Evolutionary conservation across 331 rosid genomes (phyloP).

Genomic region (Rosa hybrid): DNA sequence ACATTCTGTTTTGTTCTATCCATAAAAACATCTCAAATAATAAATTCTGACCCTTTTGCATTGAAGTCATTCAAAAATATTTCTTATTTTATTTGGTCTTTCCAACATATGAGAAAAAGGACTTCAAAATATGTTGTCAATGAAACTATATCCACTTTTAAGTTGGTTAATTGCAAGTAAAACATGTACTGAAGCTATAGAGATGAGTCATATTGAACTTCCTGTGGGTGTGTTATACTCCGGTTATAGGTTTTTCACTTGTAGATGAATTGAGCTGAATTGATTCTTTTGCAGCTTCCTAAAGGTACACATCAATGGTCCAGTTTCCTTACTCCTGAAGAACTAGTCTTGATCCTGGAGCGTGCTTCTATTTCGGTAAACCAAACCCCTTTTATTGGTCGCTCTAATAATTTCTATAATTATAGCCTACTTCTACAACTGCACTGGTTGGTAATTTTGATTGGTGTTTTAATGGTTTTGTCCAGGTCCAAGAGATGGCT

Average conservation of each 20-base stretch:
- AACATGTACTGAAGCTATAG: neutral
- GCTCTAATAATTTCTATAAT: neutral
- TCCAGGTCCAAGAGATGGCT: slow-evolving; percentile 91
- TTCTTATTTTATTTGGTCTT: neutral
- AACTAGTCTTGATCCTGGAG: slow-evolving; percentile 72
- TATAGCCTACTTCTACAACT: too few species aligned
- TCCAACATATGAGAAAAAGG: neutral
- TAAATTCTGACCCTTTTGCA: neutral
- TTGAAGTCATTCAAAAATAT: neutral
- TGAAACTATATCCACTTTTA: neutral
- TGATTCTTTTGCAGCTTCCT: slow-evolving; percentile 67
- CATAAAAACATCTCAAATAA: neutral
- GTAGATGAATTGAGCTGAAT: neutral
- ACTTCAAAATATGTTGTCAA: neutral
- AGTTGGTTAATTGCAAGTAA: neutral
- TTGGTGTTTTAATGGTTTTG: slow-evolving; percentile 10
- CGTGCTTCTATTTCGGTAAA: slow-evolving; percentile 67
- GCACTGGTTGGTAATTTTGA: neutral
- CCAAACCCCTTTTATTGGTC: neutral
- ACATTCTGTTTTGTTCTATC: neutral
- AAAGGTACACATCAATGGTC: slow-evolving; percentile 89
- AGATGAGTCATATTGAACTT: neutral
- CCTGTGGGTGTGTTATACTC: neutral
- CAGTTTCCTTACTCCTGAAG: slow-evolving; percentile 80
- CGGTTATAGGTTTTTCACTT: neutral